A percentile compares a stretch with the other conserved stretches of the same genome.
Evolutionary conservation across 1,284 basidiomycete genomes (phyloP).

Genomic region (Naganishia cerealis): DNA sequence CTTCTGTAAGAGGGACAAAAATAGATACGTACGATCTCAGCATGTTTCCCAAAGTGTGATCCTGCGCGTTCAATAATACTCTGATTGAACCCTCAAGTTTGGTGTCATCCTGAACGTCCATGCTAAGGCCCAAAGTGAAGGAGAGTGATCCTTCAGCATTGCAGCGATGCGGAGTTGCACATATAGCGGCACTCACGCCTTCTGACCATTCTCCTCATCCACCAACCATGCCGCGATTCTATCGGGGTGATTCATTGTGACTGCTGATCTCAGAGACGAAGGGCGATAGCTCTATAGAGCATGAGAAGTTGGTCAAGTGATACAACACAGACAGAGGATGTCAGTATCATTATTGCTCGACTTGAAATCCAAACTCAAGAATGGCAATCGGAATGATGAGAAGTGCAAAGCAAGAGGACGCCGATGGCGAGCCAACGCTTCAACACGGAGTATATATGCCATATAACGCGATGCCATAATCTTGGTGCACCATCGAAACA

Average conservation of each 20-base stretch:
- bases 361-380: not conserved
- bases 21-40: slow-evolving; percentile 73
- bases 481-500: not conserved
- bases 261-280: slow-evolving; percentile 9
- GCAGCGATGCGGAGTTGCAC: slow-evolving; percentile 8
- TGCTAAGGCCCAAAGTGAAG: slow-evolving; percentile 56
- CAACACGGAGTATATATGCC: slow-evolving; percentile 12
- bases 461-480: slow-evolving; percentile 13
- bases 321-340: slow-evolving; percentile 30
- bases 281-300: slow-evolving; percentile 32
- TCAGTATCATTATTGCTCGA: slow-evolving; percentile 3
- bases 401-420: not conserved
- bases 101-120: slow-evolving; percentile 90
- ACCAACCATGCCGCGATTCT: slow-evolving; percentile 78
- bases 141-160: not conserved
- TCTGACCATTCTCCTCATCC: slow-evolving; percentile 88
- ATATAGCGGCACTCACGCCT: slow-evolving; percentile 64
- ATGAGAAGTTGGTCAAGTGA: slow-evolving; percentile 26
- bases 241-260: slow-evolving; percentile 82
- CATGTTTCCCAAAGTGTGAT: slow-evolving; percentile 96
- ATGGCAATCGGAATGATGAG: not conserved
- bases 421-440: not conserved
- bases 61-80: slow-evolving; percentile 89
- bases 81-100: slow-evolving; percentile 97
- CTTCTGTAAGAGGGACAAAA: not conserved